phyloP scores from a whole-genome alignment of 805 yeast species.

The Zygoascus flipseniorum region DNA sequence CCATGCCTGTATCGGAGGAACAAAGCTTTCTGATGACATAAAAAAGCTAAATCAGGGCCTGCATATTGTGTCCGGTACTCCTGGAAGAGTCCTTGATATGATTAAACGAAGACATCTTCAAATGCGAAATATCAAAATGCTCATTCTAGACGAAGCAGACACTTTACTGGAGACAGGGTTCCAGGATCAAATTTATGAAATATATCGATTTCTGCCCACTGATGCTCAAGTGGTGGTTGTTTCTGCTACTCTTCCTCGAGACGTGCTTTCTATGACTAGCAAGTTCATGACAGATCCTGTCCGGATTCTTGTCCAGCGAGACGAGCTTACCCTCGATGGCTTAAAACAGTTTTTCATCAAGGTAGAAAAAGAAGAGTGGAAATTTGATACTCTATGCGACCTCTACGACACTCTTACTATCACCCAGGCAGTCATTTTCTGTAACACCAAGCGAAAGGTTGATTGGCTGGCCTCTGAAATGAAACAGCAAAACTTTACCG shows the following conservation, averaged over 20 bases:
- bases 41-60: constrained; percentile 78
- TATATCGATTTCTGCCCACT: constrained; percentile 80
- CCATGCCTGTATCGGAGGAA: constrained; percentile 98
- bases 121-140: constrained; percentile 82
- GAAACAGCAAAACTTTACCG: constrained; percentile 76
- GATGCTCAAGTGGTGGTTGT: constrained; percentile 90
- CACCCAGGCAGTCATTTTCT: constrained; percentile 96
- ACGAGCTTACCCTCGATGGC: constrained; percentile 92
- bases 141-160: constrained; percentile 96
- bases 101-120: constrained; percentile 80
- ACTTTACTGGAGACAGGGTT: constrained; percentile 91
- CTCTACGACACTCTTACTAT: constrained; percentile 90
- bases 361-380: constrained; percentile 89
- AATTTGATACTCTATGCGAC: constrained; percentile 90
- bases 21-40: constrained; percentile 78
- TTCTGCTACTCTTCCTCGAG: constrained; percentile 90
- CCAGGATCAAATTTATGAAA: constrained; percentile 91
- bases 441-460: constrained; percentile 92
- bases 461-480: constrained; percentile 77
- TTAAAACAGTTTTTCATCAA: constrained; percentile 86
- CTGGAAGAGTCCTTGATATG: constrained; percentile 96
- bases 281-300: constrained; percentile 95
- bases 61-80: constrained; percentile 95
- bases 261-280: constrained; percentile 82
- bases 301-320: constrained; percentile 88